A percentile compares a stretch with the other conserved stretches of the same genome.
Evolutionary conservation across 352 stramenopile species (phyloP).

Genomic region (Achlya hypogyna): DNA sequence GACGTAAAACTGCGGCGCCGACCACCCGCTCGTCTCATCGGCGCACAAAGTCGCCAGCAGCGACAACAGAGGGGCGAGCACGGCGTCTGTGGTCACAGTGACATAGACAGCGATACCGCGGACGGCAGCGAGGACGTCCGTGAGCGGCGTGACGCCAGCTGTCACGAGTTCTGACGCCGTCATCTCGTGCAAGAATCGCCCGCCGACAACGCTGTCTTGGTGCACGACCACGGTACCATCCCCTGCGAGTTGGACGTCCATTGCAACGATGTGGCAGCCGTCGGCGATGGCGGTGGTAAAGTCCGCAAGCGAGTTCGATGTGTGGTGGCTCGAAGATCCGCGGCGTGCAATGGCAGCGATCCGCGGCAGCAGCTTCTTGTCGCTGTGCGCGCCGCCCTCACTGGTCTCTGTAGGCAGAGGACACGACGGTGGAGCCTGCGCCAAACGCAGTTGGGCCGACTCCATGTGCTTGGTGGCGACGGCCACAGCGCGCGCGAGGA

Average conservation of each 20-base stretch:
- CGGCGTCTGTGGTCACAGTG: neutral
- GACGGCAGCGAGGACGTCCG: neutral
- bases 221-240: neutral
- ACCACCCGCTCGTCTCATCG: neutral
- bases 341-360: neutral
- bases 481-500: neutral
- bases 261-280: conserved; percentile 1
- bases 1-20: neutral
- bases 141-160: neutral
- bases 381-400: neutral
- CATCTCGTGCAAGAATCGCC: neutral
- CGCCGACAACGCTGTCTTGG: neutral
- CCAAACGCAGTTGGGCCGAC: neutral
- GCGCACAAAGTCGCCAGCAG: neutral
- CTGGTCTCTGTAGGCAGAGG: neutral
- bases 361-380: neutral
- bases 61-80: conserved; percentile 5
- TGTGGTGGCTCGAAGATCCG: neutral
- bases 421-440: neutral
- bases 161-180: neutral
- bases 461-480: conserved; percentile 7
- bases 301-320: neutral
- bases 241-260: conserved; percentile 4
- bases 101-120: neutral
- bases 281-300: neutral